Base-by-base conservation (phyloP, 192 early-diverging fungal species). In the Bifiguratus adelaidae region DNA sequence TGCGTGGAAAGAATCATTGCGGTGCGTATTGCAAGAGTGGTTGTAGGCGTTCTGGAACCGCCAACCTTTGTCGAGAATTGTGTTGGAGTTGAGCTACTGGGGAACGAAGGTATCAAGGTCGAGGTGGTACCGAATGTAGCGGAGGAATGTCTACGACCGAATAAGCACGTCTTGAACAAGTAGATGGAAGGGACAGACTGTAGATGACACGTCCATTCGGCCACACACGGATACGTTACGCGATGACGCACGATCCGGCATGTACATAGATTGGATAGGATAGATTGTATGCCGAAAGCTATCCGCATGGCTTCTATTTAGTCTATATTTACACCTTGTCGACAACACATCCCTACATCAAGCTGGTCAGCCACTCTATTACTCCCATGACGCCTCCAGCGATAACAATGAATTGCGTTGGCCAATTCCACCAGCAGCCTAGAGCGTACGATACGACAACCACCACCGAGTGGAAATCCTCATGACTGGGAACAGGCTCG, bases 31-130 rank as follows among this genome's bases (percentile, higher is more conserved):
- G 48, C 42, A 8, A 58, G 72, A 4, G 91, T 97, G 1, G 91
- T 95, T 9, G 70, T 95, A 47, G 95, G 91, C 1, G 76, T 91
- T 1, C 71, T 68, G 43, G 95, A 98, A 55, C 95, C 95, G 2
- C 70, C 81, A 12, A 80, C 82, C 23, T 89, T 98, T 65, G 81
- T 94, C 24, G 65, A 80, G 23, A n/a, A n/a, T n/a, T 91, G 91
- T 55, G 65, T 72, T 33, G 92, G 92, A 0, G 77, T 83, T 1
- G 59, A 69, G 21, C 48, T 78, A 1, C 63, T 98, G 58, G 44
- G 67, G 15, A 60, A 77, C 23, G 59, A 69, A 2, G 93, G 91
- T 7, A 75, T 98, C 15, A 52, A 75, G 9, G 92, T 98, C 1
- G 63, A 80, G 21, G 71, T 79, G 33, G 52, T 97, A 26, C 65